A percentile compares a stretch with the other conserved stretches of the same genome.
Evolutionary conservation across 352 stramenopile species (phyloP).

Genomic region (Globisporangium acanthophoron): DNA sequence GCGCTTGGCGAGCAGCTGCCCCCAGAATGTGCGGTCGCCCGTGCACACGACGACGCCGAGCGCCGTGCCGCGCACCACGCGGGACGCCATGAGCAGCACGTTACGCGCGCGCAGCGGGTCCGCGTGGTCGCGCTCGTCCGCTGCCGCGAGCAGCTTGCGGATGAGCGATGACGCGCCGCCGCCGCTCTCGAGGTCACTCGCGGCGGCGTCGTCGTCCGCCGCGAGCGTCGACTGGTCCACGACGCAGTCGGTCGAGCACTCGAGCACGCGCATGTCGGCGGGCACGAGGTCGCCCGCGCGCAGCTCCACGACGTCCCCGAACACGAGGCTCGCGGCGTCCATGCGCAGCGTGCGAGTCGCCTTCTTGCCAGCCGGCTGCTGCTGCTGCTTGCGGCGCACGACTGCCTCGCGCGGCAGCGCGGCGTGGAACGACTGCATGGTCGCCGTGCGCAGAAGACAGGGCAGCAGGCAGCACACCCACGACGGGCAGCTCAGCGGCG

Average conservation of each 20-base stretch:
- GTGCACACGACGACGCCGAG: slow-evolving; percentile 71
- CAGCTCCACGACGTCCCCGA: slow-evolving; percentile 91
- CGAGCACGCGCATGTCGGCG: slow-evolving; percentile 81
- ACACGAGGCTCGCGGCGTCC: slow-evolving; percentile 87
- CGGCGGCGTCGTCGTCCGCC: slow-evolving; percentile 20
- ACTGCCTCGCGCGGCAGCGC: slow-evolving; percentile 87
- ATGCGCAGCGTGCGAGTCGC: slow-evolving; percentile 83
- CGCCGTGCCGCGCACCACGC: slow-evolving; percentile 40
- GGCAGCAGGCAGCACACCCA: slow-evolving; percentile 93
- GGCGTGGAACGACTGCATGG: slow-evolving; percentile 87
- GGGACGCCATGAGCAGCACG: slow-evolving; percentile 66
- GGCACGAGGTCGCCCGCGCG: slow-evolving; percentile 85
- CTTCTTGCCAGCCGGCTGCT: slow-evolving; percentile 9
- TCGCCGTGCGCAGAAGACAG: slow-evolving; percentile 87
- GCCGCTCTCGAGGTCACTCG: slow-evolving; percentile 16
- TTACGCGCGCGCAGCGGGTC: slow-evolving; percentile 42
- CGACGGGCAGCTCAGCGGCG: slow-evolving; percentile 90
- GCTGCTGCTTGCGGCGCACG: slow-evolving; percentile 52
- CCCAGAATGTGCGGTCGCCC: slow-evolving; percentile 69
- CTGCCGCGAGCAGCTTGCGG: slow-evolving; percentile 31
- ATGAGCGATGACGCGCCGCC: slow-evolving; percentile 12
- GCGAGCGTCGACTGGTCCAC: slow-evolving; percentile 57
- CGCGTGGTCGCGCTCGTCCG: slow-evolving; percentile 7
- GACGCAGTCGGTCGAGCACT: slow-evolving; percentile 73
- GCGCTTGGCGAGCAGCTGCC: slow-evolving; percentile 46